Base-by-base conservation (phyloP, 1,284 basidiomycete genomes). In the Exsudoporus floridanus region DNA sequence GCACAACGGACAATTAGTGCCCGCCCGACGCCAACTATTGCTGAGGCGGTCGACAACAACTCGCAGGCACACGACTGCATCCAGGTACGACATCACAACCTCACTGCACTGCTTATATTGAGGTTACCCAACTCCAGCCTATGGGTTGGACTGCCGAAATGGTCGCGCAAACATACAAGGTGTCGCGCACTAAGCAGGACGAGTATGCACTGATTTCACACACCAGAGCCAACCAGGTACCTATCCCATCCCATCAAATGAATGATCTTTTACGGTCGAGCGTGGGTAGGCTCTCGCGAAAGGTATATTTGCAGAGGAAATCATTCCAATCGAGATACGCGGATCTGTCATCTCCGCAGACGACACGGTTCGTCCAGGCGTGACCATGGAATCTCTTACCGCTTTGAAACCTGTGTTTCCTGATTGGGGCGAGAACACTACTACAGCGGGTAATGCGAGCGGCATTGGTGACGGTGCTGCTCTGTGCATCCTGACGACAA, bases 381-480 rank as follows among this genome's bases (percentile, higher is more conserved):
- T 91, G n/a, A 89, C 85, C 2, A 61, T 74, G 27, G 85, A 91
- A 57, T 80, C 80, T 2, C 78, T 94, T 12, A 71, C 79, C 9
- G 77, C 77, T 49, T 75, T 93, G 47, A 89, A 87, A 60, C 78
- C 90, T 6, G 88, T 79, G 4, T 92, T 92, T 65, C 84, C 87
- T 8, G 76, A 91, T 50, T 94, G 91, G 88, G 89, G 88, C 14
- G 75, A 82, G 31, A 73, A 77, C 6, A 78, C 83, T 4, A 92
- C 90, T 0, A 95, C 93, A 63, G 84, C 93, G 43, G 90, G 90
- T 19, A 98, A 98, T 70, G 92, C 95, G 1, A 95, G 92, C 58
- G 94, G 95, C 52, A 83, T 98, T 30, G 94, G 94, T 10, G 96
- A 99, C 70, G 96, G 96, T 50, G 96, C 94, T 30, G 96, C 93